Conservation (phyloP, 2,329 filamentous ascomycete species). For the Emydomyces testavorans region DNA sequence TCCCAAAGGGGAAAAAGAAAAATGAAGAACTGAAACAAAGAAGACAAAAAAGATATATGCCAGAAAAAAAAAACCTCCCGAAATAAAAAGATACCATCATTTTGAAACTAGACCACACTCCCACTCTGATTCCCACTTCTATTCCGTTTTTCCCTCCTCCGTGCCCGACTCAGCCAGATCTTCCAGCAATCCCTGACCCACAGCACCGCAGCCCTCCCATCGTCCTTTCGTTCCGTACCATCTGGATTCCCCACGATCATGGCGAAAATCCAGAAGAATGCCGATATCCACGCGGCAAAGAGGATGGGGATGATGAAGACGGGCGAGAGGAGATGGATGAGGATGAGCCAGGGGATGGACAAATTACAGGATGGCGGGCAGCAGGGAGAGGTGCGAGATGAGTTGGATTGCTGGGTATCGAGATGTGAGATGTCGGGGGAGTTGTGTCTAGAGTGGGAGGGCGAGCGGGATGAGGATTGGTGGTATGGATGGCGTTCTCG, state of each 20-base stretch:
- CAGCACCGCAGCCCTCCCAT: conserved; percentile 49
- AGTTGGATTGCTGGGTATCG: conserved; percentile 33
- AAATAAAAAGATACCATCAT: neutral
- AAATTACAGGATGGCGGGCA: conserved; percentile 26
- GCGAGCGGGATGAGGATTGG: conserved; percentile 14
- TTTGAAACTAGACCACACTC: neutral
- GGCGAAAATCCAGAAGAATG: conserved; percentile 51
- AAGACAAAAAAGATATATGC: no score
- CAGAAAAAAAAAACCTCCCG: neutral
- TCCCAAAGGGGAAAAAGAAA: no score
- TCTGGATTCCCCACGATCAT: conserved; percentile 52
- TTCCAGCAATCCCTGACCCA: conserved; percentile 51
- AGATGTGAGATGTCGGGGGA: neutral
- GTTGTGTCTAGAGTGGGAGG: conserved; percentile 5
- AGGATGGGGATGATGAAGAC: conserved; percentile 46
- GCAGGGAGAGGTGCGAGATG: conserved; percentile 20
- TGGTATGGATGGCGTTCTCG: conserved; percentile 19
- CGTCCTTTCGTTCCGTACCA: conserved; percentile 47
- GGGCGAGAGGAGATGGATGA: conserved; percentile 46
- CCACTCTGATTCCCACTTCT: neutral
- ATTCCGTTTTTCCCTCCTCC: conserved; percentile 11
- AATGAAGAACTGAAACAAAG: no score
- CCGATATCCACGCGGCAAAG: conserved; percentile 47
- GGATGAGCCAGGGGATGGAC: conserved; percentile 34
- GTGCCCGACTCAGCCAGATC: conserved; percentile 37